Evolutionary conservation across 495 filamentous ascomycete species (phyloP).

Genomic region (Cudoniella acicularis): DNA sequence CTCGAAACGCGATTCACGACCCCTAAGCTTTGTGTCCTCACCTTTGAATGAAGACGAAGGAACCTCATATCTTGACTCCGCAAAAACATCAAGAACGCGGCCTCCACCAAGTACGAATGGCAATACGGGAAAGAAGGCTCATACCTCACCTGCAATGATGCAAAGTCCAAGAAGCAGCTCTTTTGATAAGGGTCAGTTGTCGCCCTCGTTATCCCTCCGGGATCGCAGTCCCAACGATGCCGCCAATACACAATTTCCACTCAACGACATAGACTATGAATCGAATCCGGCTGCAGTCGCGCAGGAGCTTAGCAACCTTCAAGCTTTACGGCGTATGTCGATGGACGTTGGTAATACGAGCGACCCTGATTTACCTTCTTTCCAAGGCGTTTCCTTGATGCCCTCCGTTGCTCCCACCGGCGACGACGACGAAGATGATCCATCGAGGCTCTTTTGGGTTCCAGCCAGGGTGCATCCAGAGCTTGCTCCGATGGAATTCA

Average conservation of each 20-base stretch:
- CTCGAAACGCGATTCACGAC: slow-evolving; percentile 51
- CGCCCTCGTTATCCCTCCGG: slow-evolving; percentile 58
- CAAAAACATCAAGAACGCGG: slow-evolving; percentile 24
- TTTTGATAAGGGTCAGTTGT: slow-evolving; percentile 37
- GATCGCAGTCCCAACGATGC: slow-evolving; percentile 19
- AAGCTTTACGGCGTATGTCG: slow-evolving; percentile 93
- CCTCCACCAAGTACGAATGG: slow-evolving; percentile 22
- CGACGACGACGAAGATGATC: slow-evolving; percentile 80
- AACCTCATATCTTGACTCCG: slow-evolving; percentile 32
- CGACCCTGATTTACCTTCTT: slow-evolving; percentile 90
- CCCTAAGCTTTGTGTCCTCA: slow-evolving; percentile 60
- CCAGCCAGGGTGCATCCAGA: slow-evolving; percentile 92
- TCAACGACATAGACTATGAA: slow-evolving; percentile 90
- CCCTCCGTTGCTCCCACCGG: slow-evolving; percentile 72
- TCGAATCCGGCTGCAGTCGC: slow-evolving; percentile 87
- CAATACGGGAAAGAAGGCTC: slow-evolving; percentile 14
- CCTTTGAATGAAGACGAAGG: slow-evolving; percentile 35
- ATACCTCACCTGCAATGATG: slow-evolving; percentile 23
- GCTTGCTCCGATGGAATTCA: slow-evolving; percentile 93
- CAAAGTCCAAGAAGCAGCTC: slow-evolving; percentile 18
- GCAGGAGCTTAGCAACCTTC: slow-evolving; percentile 91
- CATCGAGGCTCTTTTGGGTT: slow-evolving; percentile 90
- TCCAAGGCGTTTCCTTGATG: slow-evolving; percentile 55
- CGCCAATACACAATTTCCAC: slow-evolving; percentile 41
- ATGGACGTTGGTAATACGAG: slow-evolving; percentile 93